Evolutionary conservation across 768 basidiomycete species (phyloP), one percentile per base, ranked within the genome.

Genomic region (Scleroderma bovista): DNA sequence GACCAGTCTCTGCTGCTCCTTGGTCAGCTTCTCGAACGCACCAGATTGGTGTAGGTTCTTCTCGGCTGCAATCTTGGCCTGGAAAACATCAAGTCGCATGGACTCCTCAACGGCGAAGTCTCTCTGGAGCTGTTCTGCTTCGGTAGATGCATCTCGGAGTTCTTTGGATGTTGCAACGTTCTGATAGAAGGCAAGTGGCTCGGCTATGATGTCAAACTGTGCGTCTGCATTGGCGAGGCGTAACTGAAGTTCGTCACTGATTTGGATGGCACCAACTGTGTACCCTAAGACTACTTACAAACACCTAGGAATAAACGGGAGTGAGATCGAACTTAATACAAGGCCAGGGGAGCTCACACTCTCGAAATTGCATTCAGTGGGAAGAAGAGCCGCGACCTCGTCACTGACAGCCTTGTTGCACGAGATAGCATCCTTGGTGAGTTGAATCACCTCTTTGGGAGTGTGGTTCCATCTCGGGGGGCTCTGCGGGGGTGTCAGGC

Each of bases 71-170:
- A 77, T 68, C 65, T 88, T 87, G 39, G 84, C 85, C 43, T 79
- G 71, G 73, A 78, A 93, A 43, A 93, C 77, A 60, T 94, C 92
- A 44, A 84, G 62, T 12, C 90, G 81, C 86, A 92, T 90, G 13
- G 83, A 84, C 1, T 79, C 73, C 60, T 93, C 87, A 47, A 92
- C 86, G 22, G 72, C 72, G 56, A 80, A 91, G 56, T 89, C 81
- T 48, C 84, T 80, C 16, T 83, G 69, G 29, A 80, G 70, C n/a
- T 78, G 75, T 62, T 92, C 87, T 2, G 85, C 84, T 36, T 78
- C 77, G 48, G 81, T 88, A 4, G 87, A 84, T 1, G 88, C 87
- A 61, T 93, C 90, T 1, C 91, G 79, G n/a, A 93, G 76, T 38
- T 76, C 80, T 62, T 89, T 83, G 48, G 75, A 72, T 1, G 81